Evolutionary conservation across 495 filamentous ascomycete genomes (phyloP), one percentile per base, ranked within the genome.

Genomic region (Lophiotrema nucula): DNA sequence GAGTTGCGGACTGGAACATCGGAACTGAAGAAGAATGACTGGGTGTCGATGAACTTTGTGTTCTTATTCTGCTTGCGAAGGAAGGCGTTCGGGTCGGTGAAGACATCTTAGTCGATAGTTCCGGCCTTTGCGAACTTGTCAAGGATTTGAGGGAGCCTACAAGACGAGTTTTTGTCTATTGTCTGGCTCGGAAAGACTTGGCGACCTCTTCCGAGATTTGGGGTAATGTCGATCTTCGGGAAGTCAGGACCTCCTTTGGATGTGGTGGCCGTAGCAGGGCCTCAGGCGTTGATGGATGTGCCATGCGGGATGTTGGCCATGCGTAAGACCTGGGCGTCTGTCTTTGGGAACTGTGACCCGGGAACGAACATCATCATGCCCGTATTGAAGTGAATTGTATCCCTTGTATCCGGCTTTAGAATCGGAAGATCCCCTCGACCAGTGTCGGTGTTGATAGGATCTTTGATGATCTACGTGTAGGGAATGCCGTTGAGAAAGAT

Each of bases 241-340:
- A 70, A 68, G 49, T 19, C 54, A 46, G 59, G 43, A 66, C 68
- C 51, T 66, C 69, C 16, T 62, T 55, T 16, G 25, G 31, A 8
- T 58, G 25, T 68, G 61, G 47, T 68, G 23, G 48, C 55, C 0
- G 68, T 60, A 13, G 44, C 60, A 1, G 68, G 50, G 35, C 42
- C 13, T 52, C 69, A 68, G 3, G 69, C 69, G 47, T 72, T 70
- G 61, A 72, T 69, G 6, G 68, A 70, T 1, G 69, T 70, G 51
- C 69, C 69, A 38, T 72, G 68, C 11, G 69, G 69, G 44, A 72
- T 72, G 37, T 56, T 70, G 3, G 50, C 70, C 70, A 72, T 70
- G 18, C 69, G 68, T 19, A 56, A 46, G 1, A 58, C 2, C 13
- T 35, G 31, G 31, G 8, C 31, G 31, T 15, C 31, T 8, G 15